These are phyloP conservation scores for Hemileccinum impolitum DNA, from an alignment of 768 basidiomycete genomes.

Conservation along the genomic window DNA sequence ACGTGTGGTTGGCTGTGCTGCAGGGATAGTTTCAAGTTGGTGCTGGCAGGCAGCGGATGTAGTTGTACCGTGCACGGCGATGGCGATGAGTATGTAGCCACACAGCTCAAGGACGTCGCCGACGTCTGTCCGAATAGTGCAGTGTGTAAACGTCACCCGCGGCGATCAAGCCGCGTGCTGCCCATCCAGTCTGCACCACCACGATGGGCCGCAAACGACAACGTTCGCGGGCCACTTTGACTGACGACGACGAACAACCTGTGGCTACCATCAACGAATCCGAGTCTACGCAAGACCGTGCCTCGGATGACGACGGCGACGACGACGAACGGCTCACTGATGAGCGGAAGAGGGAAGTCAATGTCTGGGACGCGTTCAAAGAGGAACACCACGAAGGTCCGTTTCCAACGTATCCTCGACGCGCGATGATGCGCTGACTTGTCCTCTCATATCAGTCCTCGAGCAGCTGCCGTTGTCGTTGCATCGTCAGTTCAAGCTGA, in stretches of 20 bases:
- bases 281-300: conserved; percentile 8
- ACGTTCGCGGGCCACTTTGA: conserved; percentile 40
- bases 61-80: not conserved
- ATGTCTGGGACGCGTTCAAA: conserved; percentile 70
- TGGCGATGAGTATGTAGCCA: not conserved
- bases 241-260: conserved; percentile 26
- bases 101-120: too few species aligned
- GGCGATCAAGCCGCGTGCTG: conserved; percentile 5
- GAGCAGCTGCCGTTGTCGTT: conserved; percentile 77
- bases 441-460: conserved; percentile 44
- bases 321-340: conserved; percentile 16
- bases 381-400: conserved; percentile 80
- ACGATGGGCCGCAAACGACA: conserved; percentile 44
- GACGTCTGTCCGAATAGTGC: too few species aligned
- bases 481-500: conserved; percentile 64
- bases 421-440: not conserved
- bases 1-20: too few species aligned
- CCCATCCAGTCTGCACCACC: not conserved
- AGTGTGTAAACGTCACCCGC: too few species aligned
- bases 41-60: too few species aligned
- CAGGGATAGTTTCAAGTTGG: too few species aligned
- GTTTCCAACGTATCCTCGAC: conserved; percentile 9
- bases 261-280: conserved; percentile 15
- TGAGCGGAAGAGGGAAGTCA: conserved; percentile 50
- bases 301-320: not conserved